Percentiles rank a stretch among this genome's conserved stretches.
These are phyloP conservation scores for Saccharomycopsis sp. DNA, from an alignment of 805 yeast species.

Conservation along the genomic window DNA sequence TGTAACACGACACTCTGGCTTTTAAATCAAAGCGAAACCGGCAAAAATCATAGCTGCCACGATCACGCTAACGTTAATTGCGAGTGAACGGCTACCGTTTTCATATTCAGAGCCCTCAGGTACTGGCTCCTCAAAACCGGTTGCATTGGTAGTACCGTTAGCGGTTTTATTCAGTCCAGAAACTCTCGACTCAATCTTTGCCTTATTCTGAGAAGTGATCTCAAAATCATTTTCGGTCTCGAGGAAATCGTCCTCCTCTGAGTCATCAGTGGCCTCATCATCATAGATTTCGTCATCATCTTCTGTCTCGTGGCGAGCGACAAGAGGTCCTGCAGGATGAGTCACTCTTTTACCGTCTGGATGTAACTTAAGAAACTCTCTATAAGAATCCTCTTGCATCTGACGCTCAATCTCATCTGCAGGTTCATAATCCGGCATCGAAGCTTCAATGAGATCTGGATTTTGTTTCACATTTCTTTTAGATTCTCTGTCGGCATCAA, in stretches of 20 bases:
- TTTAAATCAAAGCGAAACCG: neutral
- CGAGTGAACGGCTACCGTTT: neutral
- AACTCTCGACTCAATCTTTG: neutral
- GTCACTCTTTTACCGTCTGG: conserved; percentile 1
- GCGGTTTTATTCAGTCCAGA: neutral
- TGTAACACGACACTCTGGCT: neutral
- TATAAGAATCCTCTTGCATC: conserved; percentile 19
- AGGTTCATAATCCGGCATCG: conserved; percentile 20
- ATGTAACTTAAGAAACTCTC: conserved; percentile 15
- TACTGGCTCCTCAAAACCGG: neutral
- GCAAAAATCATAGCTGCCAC: neutral
- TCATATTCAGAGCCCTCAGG: neutral
- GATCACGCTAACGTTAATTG: neutral
- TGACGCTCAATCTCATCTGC: conserved; percentile 22
- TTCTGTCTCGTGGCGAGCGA: conserved; percentile 27
- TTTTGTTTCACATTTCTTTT: conserved; percentile 18
- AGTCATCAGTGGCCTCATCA: conserved; percentile 9
- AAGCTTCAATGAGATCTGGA: conserved; percentile 16
- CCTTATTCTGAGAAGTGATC: neutral
- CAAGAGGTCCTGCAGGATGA: conserved; percentile 21
- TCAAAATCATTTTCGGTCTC: conserved; percentile 1
- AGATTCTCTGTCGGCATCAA: conserved; percentile 23
- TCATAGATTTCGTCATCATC: conserved; percentile 18
- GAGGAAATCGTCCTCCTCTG: no score
- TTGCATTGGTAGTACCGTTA: neutral